Base-by-base conservation (phyloP, 2,329 filamentous ascomycete genomes). In the Fusarium subtropicale region DNA sequence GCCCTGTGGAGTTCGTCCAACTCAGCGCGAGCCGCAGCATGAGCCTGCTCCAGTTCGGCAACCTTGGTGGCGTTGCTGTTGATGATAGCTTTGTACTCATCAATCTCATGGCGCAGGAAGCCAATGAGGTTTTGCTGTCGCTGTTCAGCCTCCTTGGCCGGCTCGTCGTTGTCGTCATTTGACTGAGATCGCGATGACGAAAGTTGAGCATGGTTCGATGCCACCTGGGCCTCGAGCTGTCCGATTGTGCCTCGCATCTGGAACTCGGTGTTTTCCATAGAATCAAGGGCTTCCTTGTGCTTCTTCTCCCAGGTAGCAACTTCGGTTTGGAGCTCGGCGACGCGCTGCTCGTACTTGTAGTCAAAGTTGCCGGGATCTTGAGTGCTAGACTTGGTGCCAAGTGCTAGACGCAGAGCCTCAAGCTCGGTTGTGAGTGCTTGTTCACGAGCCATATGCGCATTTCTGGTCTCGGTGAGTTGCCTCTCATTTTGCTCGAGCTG, bases 401-500 rank as follows among this genome's bases (percentile, higher is more conserved):
- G 75, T 3, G 88, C 83, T 24, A 83, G 79, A 56, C 89, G 91
- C 31, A 97, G 84, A 26, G 81, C 84, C 50, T 92, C 87, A 24
- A 98, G 82, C 79, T 97, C 90, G 11, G 84, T 82, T 50, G 88
- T 82, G 4, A 98, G 84, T 74, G 94, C 90, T 76, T 88, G 86
- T 80, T 98, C 95, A 30, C 92, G 89, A 16, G 83, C 80, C n/a
- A 86, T 85, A 71, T 97, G 90, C 0, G 87, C 84, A 50, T 93
- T 89, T 53, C 92, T 91, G 74, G 97, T 85, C 54, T 88, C 83
- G 62, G 86, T 86, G 66, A 97, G 90, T 76, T 95, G 90, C 71
- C 87, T 91, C 79, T 98, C 94, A 72, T 91, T 97, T 78, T 93
- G 90, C 76, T 94, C 88, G 7, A 99, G 87, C 79, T 97, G 94